Percentiles rank a stretch among this genome's conserved stretches.
Conservation (phyloP, 2,329 filamentous ascomycete species). For the Microascus cirrosus region DNA sequence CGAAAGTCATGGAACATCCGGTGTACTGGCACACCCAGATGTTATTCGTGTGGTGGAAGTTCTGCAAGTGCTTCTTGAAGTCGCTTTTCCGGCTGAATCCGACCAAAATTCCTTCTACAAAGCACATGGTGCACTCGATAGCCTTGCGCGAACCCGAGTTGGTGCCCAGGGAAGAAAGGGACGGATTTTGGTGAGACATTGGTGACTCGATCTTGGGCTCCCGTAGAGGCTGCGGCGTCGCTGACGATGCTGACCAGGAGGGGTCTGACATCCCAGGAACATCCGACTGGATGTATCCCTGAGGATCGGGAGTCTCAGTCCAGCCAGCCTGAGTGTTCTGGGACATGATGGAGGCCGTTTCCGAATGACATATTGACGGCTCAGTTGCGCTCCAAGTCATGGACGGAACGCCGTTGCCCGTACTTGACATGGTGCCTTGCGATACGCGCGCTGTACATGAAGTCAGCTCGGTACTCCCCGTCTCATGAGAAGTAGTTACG, state of each 20-base stretch:
- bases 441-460: conserved; percentile 22
- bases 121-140: conserved; percentile 31
- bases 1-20: conserved; percentile 28
- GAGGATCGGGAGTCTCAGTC: conserved; percentile 21
- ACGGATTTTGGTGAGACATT: conserved; percentile 1
- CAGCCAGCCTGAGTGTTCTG: conserved; percentile 19
- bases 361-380: conserved; percentile 24
- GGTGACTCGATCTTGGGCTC: conserved; percentile 7
- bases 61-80: conserved; percentile 37
- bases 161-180: background rate
- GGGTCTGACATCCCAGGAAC: conserved; percentile 1
- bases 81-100: conserved; percentile 34
- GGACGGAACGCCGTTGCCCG: conserved; percentile 22
- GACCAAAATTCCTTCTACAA: conserved; percentile 30
- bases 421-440: conserved; percentile 27
- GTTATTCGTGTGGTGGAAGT: conserved; percentile 30
- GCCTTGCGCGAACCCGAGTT: conserved; percentile 7
- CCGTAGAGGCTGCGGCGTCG: conserved; percentile 1
- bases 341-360: conserved; percentile 26
- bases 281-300: conserved; percentile 21
- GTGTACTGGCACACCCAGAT: conserved; percentile 30
- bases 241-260: conserved; percentile 6
- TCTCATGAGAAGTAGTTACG: background rate
- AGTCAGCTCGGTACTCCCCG: background rate
- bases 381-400: conserved; percentile 29